phyloP scores from a whole-genome alignment of 2,329 filamentous ascomycete species.

The Xylariaceae sp. region DNA sequence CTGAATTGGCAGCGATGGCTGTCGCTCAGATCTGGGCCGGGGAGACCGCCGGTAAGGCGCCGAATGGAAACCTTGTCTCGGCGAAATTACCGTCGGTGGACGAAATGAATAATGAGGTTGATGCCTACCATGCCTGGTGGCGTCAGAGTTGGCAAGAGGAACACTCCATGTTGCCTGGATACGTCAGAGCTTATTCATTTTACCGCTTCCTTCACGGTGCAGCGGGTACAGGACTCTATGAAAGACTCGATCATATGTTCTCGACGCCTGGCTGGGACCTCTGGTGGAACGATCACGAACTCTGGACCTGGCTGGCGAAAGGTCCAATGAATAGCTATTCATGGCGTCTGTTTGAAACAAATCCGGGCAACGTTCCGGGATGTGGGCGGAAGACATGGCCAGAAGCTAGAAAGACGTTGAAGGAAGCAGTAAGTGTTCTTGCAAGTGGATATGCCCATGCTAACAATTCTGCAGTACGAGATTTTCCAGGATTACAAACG shows the following conservation, averaged over 20 bases:
- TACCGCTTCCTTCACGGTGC: constrained; percentile 25
- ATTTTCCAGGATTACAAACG: too few species aligned
- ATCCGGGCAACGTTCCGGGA: constrained; percentile 21
- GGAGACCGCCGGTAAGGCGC: constrained; percentile 4
- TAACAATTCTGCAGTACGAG: too few species aligned
- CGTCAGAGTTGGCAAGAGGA: constrained; percentile 21
- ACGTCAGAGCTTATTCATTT: constrained; percentile 20
- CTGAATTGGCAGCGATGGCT: constrained; percentile 35
- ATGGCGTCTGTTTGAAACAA: constrained; percentile 28
- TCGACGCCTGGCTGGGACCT: constrained; percentile 21
- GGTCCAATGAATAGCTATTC: constrained; percentile 25
- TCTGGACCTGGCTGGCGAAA: constrained; percentile 23
- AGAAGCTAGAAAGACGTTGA: constrained; percentile 19
- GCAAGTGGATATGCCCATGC: too few species aligned
- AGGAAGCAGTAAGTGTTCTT: constrained; percentile 18
- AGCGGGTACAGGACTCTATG: constrained; percentile 26
- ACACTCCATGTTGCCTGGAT: constrained; percentile 18
- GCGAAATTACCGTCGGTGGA: constrained; percentile 18
- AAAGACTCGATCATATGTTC: constrained; percentile 23
- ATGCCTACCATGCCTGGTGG: constrained; percentile 28
- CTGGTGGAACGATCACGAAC: constrained; percentile 22
- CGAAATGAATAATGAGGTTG: constrained; percentile 25
- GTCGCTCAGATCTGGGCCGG: constrained; percentile 30
- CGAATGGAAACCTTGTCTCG: constrained; percentile 5
- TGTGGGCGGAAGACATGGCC: constrained; percentile 23